Conservation (phyloP, 2,329 filamentous ascomycete species). For the Bipolaris bicolor region DNA sequence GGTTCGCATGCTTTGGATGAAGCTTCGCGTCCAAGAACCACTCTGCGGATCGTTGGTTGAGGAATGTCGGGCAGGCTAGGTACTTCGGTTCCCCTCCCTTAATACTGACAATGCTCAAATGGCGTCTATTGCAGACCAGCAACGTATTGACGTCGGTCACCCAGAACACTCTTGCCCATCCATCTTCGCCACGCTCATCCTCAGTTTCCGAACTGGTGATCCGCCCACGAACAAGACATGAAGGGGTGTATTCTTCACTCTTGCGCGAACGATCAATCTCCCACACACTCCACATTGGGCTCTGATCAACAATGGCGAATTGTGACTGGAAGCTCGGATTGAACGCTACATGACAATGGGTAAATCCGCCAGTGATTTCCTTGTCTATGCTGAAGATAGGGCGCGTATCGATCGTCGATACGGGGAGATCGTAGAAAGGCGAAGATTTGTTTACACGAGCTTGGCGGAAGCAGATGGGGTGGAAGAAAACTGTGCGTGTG, state of each 20-base stretch:
- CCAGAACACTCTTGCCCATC: constrained; percentile 60
- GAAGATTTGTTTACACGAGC: constrained; percentile 23
- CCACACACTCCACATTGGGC: constrained; percentile 72
- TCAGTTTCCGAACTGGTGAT: constrained; percentile 13
- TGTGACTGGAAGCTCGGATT: constrained; percentile 67
- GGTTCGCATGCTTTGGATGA: constrained; percentile 55
- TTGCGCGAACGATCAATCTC: constrained; percentile 53
- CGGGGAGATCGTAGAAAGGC: constrained; percentile 31
- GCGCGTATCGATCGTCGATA: constrained; percentile 63
- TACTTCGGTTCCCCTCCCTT: constrained; percentile 22
- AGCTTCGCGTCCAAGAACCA: constrained; percentile 65
- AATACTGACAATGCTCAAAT: constrained; percentile 47
- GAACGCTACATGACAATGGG: constrained; percentile 69
- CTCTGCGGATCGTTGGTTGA: constrained; percentile 36
- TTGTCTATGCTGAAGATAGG: constrained; percentile 61
- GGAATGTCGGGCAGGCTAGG: constrained; percentile 34
- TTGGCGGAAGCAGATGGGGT: constrained; percentile 33
- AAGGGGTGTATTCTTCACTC: constrained; percentile 40
- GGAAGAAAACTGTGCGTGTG: constrained; percentile 56
- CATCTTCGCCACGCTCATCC: constrained; percentile 43
- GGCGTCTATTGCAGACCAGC: constrained; percentile 59
- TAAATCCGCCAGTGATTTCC: constrained; percentile 59
- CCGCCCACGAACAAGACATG: constrained; percentile 40
- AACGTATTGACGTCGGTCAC: constrained; percentile 55
- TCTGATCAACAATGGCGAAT: constrained; percentile 69